These are phyloP conservation scores for Populus euphratica DNA, from an alignment of 345 rosid species.

Conservation along the genomic window DNA sequence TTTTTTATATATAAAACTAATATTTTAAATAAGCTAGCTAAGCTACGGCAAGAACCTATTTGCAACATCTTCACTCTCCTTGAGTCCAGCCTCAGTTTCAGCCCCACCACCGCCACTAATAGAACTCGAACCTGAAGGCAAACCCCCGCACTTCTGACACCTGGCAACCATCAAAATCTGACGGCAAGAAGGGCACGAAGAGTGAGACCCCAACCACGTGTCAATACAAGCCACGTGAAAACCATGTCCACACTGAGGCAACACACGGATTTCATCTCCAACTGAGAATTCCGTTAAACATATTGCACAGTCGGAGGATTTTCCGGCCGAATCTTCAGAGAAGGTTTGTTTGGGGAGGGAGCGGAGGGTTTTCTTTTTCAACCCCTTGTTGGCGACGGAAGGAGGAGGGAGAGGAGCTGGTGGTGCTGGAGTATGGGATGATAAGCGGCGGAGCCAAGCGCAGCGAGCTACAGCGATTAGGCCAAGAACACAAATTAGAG, in stretches of 20 bases:
- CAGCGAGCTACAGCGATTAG: slow-evolving; percentile 81
- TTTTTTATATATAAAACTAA: not conserved
- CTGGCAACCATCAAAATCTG: slow-evolving; percentile 57
- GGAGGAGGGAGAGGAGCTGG: slow-evolving; percentile 21
- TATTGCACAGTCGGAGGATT: slow-evolving; percentile 69
- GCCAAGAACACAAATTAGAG: slow-evolving; percentile 77
- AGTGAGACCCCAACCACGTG: slow-evolving; percentile 89
- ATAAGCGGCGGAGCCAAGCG: slow-evolving; percentile 81
- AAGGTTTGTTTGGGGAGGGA: slow-evolving; percentile 64
- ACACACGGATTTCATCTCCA: slow-evolving; percentile 77
- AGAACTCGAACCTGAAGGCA: slow-evolving; percentile 43
- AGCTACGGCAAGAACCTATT: slow-evolving; percentile 46
- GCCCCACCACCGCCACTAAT: slow-evolving; percentile 21
- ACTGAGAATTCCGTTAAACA: slow-evolving; percentile 63
- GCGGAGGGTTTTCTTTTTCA: slow-evolving; percentile 75
- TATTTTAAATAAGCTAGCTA: not conserved
- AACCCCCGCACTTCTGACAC: slow-evolving; percentile 73
- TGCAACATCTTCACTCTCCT: slow-evolving; percentile 46
- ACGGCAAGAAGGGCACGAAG: slow-evolving; percentile 95
- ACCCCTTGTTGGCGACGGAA: slow-evolving; percentile 64
- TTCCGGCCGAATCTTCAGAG: slow-evolving; percentile 44
- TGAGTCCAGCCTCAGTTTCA: slow-evolving; percentile 36
- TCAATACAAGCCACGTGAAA: slow-evolving; percentile 89
- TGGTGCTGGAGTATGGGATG: slow-evolving; percentile 25
- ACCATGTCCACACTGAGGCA: slow-evolving; percentile 87